A percentile compares a stretch with the other conserved stretches of the same genome.
phyloP scores from a whole-genome alignment of 2,329 filamentous ascomycete genomes.

The Clonostachys chloroleuca region DNA sequence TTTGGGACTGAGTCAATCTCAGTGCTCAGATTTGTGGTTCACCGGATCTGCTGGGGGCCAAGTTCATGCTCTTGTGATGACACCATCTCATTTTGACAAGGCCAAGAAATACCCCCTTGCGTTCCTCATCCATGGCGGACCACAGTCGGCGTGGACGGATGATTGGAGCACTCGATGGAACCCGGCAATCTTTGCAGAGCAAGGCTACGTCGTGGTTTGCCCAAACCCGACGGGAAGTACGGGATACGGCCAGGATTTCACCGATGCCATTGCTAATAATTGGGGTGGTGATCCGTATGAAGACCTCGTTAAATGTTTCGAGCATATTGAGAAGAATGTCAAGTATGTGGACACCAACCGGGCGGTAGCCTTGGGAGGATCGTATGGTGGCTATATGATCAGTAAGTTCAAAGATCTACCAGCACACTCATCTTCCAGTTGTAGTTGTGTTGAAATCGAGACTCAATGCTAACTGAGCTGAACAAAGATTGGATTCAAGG shows the following conservation, averaged over 20 bases:
- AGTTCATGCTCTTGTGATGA: slow-evolving; percentile 66
- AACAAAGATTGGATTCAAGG: slow-evolving; percentile 80
- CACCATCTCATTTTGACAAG: slow-evolving; percentile 62
- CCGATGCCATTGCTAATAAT: slow-evolving; percentile 70
- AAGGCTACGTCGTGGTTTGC: slow-evolving; percentile 77
- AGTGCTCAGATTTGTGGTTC: slow-evolving; percentile 68
- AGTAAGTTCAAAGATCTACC: slow-evolving; percentile 33
- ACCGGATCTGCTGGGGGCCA: slow-evolving; percentile 58
- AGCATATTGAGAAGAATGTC: slow-evolving; percentile 64
- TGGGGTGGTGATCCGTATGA: slow-evolving; percentile 86
- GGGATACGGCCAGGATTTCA: slow-evolving; percentile 74
- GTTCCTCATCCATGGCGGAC: slow-evolving; percentile 79
- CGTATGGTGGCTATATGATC: slow-evolving; percentile 74
- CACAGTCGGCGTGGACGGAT: slow-evolving; percentile 72
- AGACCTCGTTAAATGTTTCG: slow-evolving; percentile 75
- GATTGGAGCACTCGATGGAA: slow-evolving; percentile 84
- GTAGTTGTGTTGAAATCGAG: neutral
- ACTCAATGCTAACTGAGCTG: too few relatives aligned
- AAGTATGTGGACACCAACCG: slow-evolving; percentile 63
- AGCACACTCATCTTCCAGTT: too few relatives aligned
- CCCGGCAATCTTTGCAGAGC: slow-evolving; percentile 78
- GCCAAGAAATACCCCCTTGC: slow-evolving; percentile 74
- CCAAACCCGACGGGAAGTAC: slow-evolving; percentile 83
- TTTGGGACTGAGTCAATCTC: slow-evolving; percentile 59
- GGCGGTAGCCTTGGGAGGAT: slow-evolving; percentile 71